Evolutionary conservation across 2,329 filamentous ascomycete genomes (phyloP).

Genomic region (Verticillium tricorpus): DNA sequence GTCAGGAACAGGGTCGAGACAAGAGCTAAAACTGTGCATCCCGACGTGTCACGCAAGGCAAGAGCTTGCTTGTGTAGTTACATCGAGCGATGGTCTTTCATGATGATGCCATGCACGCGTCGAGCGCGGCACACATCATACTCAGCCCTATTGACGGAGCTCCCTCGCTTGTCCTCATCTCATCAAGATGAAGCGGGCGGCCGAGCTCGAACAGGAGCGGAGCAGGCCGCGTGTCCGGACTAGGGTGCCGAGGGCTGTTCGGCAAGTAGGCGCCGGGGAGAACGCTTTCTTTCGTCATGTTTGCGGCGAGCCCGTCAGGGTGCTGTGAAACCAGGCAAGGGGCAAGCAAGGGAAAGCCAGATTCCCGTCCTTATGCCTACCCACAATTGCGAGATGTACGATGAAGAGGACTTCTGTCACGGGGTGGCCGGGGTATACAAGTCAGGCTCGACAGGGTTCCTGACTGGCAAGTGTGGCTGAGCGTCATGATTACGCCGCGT

Average conservation of each 20-base stretch:
- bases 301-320: background rate
- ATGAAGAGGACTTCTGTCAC: background rate
- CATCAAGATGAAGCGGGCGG: background rate
- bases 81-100: background rate
- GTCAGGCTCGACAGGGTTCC: background rate
- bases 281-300: background rate
- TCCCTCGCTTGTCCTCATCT: background rate
- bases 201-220: background rate
- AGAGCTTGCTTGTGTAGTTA: background rate
- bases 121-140: conserved; percentile 1
- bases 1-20: background rate
- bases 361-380: background rate
- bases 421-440: background rate
- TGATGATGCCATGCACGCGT: background rate
- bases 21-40: background rate
- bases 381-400: background rate
- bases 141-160: conserved; percentile 1
- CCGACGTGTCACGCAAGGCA: too few species aligned
- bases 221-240: conserved; percentile 2
- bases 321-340: background rate
- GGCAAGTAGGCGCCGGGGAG: background rate
- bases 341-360: background rate
- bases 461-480: conserved; percentile 1
- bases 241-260: background rate
- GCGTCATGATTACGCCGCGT: background rate